Base-by-base conservation (phyloP, 192 early-diverging fungal species). In the Coemansia sp. region DNA sequence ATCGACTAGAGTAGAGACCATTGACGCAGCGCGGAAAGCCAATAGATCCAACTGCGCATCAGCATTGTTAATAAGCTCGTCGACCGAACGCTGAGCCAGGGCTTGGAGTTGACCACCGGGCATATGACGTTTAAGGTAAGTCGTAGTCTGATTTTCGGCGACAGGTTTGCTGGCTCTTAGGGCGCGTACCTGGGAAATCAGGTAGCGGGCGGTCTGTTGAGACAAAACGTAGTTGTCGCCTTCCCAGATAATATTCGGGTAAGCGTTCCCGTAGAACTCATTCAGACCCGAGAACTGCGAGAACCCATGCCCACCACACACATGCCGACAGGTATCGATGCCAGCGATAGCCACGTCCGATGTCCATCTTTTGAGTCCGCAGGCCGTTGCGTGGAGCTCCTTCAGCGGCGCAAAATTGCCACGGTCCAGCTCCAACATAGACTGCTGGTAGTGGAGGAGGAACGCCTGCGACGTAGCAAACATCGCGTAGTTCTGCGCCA, bases 151-250 rank as follows among this genome's bases (percentile, higher is more conserved):
- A 60, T 76, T 77, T 24, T 71, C 66, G 10, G 62, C 75, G 2
- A 76, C 76, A 11, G 75, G 72, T 79, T 86, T 86, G 51, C 16
- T 86, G 3, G 81, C 76, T 15, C 86, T 76, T 40, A 91, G 65
- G n/a, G 76, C 80, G 55, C 87, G 88, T 72, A 91, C 86, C 49
- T 87, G 87, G 75, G 89, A 92, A 72, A 93, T 64, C 33, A 96
- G 82, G 78, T 92, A 95, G 42, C 93, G 91, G 41, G 88, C 84
- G 16, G 91, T 92, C 85, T 96, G 95, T 78, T 95, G 95, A 7
- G 92, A 91, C 67, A 96, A 74, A 22, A 96, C 86, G 73, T 91
- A 90, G 86, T 94, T 94, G 73, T 94, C 93, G 55, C 93, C 93
- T 76, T 94, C 93, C 90, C 89, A 93, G 59, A 91, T 94, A 49